phyloP scores from a whole-genome alignment of 75 land plant genomes.

The Selaginella moellendorffii region DNA sequence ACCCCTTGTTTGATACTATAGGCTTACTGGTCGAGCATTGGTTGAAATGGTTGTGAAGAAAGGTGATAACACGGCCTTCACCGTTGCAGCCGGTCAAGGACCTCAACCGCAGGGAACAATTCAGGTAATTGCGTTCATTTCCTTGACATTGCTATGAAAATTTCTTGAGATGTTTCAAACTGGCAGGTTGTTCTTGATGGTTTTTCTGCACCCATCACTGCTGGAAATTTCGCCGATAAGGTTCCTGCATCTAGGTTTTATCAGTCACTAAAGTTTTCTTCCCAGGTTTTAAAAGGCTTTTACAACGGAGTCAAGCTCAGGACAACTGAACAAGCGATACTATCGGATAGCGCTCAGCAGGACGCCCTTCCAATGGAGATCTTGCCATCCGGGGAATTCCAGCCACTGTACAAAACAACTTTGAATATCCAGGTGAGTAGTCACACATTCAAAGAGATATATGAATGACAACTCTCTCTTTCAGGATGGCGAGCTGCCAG shows the following conservation, averaged over 20 bases:
- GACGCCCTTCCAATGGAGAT: conserved; percentile 59
- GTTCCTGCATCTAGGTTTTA: conserved; percentile 27
- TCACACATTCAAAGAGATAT: too few species aligned
- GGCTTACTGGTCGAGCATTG: conserved; percentile 71
- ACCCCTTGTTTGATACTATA: conserved; percentile 15
- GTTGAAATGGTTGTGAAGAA: conserved; percentile 67
- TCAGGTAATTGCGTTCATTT: conserved; percentile 36
- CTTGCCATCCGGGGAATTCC: conserved; percentile 87
- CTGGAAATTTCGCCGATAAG: conserved; percentile 94
- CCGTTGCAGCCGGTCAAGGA: conserved; percentile 54
- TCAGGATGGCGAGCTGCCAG: conserved; percentile 91
- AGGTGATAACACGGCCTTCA: conserved; percentile 67
- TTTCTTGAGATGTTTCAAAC: too few species aligned
- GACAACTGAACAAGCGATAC: conserved; percentile 56
- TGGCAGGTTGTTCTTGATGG: conserved; percentile 80
- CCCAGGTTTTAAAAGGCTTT: conserved; percentile 65
- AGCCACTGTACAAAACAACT: conserved; percentile 71
- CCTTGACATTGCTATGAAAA: too few species aligned
- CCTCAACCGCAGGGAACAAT: conserved; percentile 45
- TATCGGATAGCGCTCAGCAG: conserved; percentile 46
- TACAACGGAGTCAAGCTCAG: conserved; percentile 63
- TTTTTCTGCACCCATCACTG: conserved; percentile 89
- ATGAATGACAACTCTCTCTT: conserved; percentile 8
- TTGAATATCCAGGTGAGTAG: conserved; percentile 66
- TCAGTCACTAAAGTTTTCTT: background rate